Evolutionary conservation across 225 moss, liverwort and hornwort genomes (phyloP), one percentile per base, ranked within the genome.

Genomic region (Antitrichia curtipendula): DNA sequence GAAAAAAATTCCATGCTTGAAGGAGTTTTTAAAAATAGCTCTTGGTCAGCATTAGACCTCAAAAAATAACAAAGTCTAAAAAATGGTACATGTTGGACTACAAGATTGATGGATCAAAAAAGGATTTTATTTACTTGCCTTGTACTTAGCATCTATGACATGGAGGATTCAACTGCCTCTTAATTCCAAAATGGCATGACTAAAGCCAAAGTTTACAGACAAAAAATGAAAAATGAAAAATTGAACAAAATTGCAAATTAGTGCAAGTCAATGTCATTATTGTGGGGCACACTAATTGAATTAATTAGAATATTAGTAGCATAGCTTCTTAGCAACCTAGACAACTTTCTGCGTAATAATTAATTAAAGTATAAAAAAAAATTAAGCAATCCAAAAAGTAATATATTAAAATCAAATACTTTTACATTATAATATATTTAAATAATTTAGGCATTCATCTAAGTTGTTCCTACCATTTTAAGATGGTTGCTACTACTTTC

Each of bases 281-380:
- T 13, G 2, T 7, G 13, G 3, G 40, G 8, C 2, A 8, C 1
- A 69, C 5, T 40, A 40, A 24, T 14, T 40, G 3, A 40, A 68
- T 38, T 38, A 23, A 22, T 2, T 21, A n/a, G 3, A 65, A 5
- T 65, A n/a, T 1, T 22, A 2, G 2, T 38, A 22, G 16, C 0
- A 0, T 38, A 38, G 14, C 24, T 23, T 40, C 4, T 8, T 14
- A 13, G 2, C 0, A 8, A 0, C 6, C 7, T 24, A 0, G 14
- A 3, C 14, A 69, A 8, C 0, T 69, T 69, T 40, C 0, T 14
- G 0, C 24, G 1, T 7, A 40, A 23, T 13, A 24, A 24, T 40
- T 40, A 8, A 68, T 24, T 24, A 69, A 40, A 69, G 13, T 24
- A 1, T 1, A 69, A 24, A n/a, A 69, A 69, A 24, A 14, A 69